phyloP scores from a whole-genome alignment of 495 filamentous ascomycete species.

The Penicillium fimorum region DNA sequence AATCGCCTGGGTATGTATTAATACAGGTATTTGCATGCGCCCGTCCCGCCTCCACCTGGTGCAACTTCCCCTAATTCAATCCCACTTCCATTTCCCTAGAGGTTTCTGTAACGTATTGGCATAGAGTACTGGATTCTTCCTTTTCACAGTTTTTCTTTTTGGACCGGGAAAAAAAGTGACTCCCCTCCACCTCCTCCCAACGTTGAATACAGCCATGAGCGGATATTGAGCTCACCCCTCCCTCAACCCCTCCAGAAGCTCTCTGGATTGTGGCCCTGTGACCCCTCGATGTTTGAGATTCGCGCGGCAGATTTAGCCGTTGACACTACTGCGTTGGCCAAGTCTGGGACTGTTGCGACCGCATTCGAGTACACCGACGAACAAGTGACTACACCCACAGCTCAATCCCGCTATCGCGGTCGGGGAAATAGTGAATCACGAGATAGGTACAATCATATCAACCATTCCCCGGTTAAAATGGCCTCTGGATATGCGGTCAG shows the following conservation, averaged over 20 bases:
- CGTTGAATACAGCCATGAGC: constrained; percentile 28
- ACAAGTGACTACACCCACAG: constrained; percentile 38
- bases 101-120: neutral
- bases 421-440: constrained; percentile 33
- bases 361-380: constrained; percentile 49
- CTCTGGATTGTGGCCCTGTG: constrained; percentile 8
- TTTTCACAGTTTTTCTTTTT: no score
- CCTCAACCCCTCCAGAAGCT: constrained; percentile 4
- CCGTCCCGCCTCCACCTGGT: constrained; percentile 6
- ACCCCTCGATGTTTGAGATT: constrained; percentile 38
- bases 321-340: constrained; percentile 35
- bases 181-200: constrained; percentile 21
- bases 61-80: constrained; percentile 10
- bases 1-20: neutral
- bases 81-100: constrained; percentile 2
- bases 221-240: constrained; percentile 18
- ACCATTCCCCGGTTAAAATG: constrained; percentile 35
- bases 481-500: constrained; percentile 58
- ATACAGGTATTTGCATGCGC: constrained; percentile 5
- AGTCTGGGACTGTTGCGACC: constrained; percentile 42
- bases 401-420: constrained; percentile 31
- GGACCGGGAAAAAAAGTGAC: constrained; percentile 21
- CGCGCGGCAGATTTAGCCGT: constrained; percentile 36
- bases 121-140: neutral
- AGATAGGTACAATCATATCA: constrained; percentile 29